These are phyloP conservation scores for Phialophora macrospora DNA, from an alignment of 2,329 filamentous ascomycete genomes.

Conservation along the genomic window DNA sequence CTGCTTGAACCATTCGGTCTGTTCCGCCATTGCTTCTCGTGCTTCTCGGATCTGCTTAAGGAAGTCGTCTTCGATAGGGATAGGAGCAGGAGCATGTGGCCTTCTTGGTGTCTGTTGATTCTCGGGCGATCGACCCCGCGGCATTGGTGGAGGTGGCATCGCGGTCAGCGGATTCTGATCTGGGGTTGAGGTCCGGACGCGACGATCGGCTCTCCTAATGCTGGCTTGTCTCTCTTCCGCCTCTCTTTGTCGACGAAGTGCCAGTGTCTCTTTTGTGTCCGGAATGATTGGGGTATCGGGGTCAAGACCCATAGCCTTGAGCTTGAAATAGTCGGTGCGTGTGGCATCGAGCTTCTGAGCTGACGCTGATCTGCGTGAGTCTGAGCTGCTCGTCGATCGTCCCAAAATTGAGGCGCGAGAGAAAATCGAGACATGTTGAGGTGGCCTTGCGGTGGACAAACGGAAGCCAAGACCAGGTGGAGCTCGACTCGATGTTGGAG, in stretches of 20 bases:
- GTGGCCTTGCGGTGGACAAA: conserved; percentile 14
- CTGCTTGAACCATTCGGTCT: conserved; percentile 40
- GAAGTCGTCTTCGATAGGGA: conserved; percentile 38
- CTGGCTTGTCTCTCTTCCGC: conserved; percentile 31
- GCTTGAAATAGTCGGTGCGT: conserved; percentile 56
- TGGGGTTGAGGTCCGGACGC: conserved; percentile 10
- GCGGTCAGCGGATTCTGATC: conserved; percentile 12
- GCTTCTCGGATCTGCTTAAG: conserved; percentile 41
- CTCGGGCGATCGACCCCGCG: conserved; percentile 1
- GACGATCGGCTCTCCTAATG: conserved; percentile 23
- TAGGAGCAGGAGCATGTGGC: not conserved
- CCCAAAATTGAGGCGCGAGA: conserved; percentile 24
- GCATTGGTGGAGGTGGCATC: conserved; percentile 5
- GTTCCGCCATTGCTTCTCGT: conserved; percentile 39
- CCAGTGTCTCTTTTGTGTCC: conserved; percentile 33
- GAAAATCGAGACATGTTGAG: conserved; percentile 27
- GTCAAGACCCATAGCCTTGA: conserved; percentile 56
- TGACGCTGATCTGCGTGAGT: conserved; percentile 34
- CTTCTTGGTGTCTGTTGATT: conserved; percentile 2
- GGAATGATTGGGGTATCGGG: conserved; percentile 42
- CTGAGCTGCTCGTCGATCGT: conserved; percentile 33
- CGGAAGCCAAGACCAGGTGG: conserved; percentile 5
- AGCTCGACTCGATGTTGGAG: not conserved
- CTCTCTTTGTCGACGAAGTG: conserved; percentile 29
- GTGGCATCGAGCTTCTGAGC: conserved; percentile 49